These are phyloP conservation scores for Candida anglica DNA, from an alignment of 805 yeast species.

Conservation along the genomic window DNA sequence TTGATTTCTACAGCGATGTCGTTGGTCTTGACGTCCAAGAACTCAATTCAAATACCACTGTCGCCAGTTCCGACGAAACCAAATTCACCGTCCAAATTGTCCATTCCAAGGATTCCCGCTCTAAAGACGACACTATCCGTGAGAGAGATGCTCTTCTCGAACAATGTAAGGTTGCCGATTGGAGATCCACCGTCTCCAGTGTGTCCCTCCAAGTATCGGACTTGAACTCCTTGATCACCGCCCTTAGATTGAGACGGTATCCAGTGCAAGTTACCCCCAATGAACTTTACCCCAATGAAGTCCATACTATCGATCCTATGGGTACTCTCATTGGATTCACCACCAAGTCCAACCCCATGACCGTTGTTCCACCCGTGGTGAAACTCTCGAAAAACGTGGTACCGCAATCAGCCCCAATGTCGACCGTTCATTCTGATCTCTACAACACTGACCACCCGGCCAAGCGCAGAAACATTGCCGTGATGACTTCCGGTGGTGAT, in stretches of 20 bases:
- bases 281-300: conserved; percentile 68
- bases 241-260: conserved; percentile 23
- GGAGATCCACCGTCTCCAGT: conserved; percentile 45
- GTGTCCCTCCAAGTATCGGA: conserved; percentile 45
- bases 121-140: conserved; percentile 14
- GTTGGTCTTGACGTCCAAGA: conserved; percentile 26
- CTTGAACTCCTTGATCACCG: conserved; percentile 31
- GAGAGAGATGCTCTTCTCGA: conserved; percentile 10
- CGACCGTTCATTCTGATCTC: not conserved
- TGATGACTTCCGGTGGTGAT: conserved; percentile 98
- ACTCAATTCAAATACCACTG: conserved; percentile 12
- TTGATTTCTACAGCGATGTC: conserved; percentile 53
- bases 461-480: conserved; percentile 64
- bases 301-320: conserved; percentile 77
- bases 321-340: conserved; percentile 83
- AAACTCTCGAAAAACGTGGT: conserved; percentile 16
- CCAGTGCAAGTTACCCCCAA: conserved; percentile 65
- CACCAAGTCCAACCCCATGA: conserved; percentile 51
- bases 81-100: conserved; percentile 18
- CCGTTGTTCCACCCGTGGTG: conserved; percentile 41
- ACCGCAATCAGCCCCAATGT: not conserved
- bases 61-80: conserved; percentile 19
- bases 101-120: conserved; percentile 9
- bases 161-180: conserved; percentile 33
- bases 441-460: conserved; percentile 10